Percentiles rank a stretch among this genome's conserved stretches.
phyloP scores from a whole-genome alignment of 805 yeast species.

The Sugiyamaella floridensis region DNA sequence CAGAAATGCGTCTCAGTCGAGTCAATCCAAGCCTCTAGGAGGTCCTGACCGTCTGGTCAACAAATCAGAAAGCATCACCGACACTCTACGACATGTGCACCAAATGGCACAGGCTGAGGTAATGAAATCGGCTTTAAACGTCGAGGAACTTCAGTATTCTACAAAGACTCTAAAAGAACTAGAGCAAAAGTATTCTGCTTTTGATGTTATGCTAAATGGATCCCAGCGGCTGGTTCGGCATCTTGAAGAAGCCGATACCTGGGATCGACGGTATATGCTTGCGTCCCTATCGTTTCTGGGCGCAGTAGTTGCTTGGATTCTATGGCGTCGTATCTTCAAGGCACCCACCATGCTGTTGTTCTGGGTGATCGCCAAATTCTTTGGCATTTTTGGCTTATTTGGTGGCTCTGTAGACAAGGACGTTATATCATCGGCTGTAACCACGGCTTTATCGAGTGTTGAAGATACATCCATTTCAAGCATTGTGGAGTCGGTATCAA shows the following conservation, averaged over 20 bases:
- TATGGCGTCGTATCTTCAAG: constrained; percentile 34
- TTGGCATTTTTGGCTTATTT: not conserved
- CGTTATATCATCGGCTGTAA: not conserved
- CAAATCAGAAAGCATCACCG: constrained; percentile 23
- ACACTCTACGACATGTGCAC: constrained; percentile 20
- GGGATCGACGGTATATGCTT: constrained; percentile 34
- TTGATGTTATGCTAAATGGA: constrained; percentile 32
- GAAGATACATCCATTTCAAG: no score
- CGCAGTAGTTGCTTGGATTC: constrained; percentile 30
- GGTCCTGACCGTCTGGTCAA: constrained; percentile 19
- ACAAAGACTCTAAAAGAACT: constrained; percentile 30
- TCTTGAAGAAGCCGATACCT: constrained; percentile 35
- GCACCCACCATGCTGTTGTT: constrained; percentile 31
- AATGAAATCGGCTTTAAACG: constrained; percentile 31
- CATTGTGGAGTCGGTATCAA: no score
- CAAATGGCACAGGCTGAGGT: constrained; percentile 35
- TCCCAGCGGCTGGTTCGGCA: constrained; percentile 31
- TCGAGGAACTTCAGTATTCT: constrained; percentile 34
- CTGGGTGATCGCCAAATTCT: constrained; percentile 20
- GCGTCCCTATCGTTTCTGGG: constrained; percentile 33
- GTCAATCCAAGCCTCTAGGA: constrained; percentile 3
- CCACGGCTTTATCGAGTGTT: no score
- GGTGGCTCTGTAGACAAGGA: not conserved
- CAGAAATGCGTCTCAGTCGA: not conserved
- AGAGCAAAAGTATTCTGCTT: constrained; percentile 31